phyloP scores from a whole-genome alignment of 352 stramenopile species.

The Phytophthora ramorum region DNA sequence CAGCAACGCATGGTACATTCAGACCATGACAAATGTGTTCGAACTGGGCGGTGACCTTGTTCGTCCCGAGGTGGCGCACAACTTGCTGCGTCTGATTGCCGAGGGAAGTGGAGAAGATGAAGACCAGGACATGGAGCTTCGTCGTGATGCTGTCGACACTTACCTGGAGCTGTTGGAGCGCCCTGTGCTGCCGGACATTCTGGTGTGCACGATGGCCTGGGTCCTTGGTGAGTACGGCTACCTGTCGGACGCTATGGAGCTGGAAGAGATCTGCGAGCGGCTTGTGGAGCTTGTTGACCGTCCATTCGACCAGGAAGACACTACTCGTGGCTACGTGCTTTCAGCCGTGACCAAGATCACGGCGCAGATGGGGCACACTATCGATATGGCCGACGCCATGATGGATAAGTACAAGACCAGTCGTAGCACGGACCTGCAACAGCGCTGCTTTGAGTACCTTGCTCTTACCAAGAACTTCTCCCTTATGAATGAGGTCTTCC shows the following conservation, averaged over 20 bases:
- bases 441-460: slow-evolving; percentile 99
- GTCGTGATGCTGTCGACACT: slow-evolving; percentile 96
- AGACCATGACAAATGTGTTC: slow-evolving; percentile 98
- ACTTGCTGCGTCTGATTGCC: slow-evolving; percentile 98
- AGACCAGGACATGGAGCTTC: slow-evolving; percentile 95
- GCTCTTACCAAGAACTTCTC: slow-evolving; percentile 92
- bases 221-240: slow-evolving; percentile 99
- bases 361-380: slow-evolving; percentile 93
- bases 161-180: slow-evolving; percentile 97
- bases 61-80: slow-evolving; percentile 96
- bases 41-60: slow-evolving; percentile 97
- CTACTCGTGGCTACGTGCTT: slow-evolving; percentile 96
- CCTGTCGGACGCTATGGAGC: slow-evolving; percentile 92
- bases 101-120: slow-evolving; percentile 98
- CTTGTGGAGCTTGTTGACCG: slow-evolving; percentile 94
- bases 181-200: slow-evolving; percentile 94
- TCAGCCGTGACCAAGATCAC: slow-evolving; percentile 98
- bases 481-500: slow-evolving; percentile 93
- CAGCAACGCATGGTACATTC: slow-evolving; percentile 99
- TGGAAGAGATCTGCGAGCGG: slow-evolving; percentile 95
- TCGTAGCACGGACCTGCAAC: slow-evolving; percentile 96
- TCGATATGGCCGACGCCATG: slow-evolving; percentile 91
- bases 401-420: slow-evolving; percentile 98
- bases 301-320: slow-evolving; percentile 86
- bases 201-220: slow-evolving; percentile 99